These are phyloP conservation scores for Arabidopsis thaliana DNA, from an alignment of 345 rosid genomes.

Conservation along the genomic window TAIR10.1 NC_003074.8:5147001-5147500, in stretches of 20 bases:
- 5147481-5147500: slow-evolving; percentile 18
- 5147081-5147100: slow-evolving; percentile 36
- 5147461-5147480: background rate
- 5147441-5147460: slow-evolving; percentile 21
- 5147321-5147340: background rate
- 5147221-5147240: background rate
- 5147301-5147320: background rate
- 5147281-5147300: background rate
- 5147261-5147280: background rate
- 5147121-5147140: slow-evolving; percentile 30
- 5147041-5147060: slow-evolving; percentile 11
- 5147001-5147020: background rate
- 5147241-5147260: slow-evolving; percentile 26
- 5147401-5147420: slow-evolving; percentile 5
- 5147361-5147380: slow-evolving; percentile 10
- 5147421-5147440: background rate
- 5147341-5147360: background rate
- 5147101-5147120: slow-evolving; percentile 33
- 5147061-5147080: slow-evolving; percentile 27
- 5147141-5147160: slow-evolving; percentile 32
- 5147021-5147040: slow-evolving; percentile 15
- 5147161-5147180: slow-evolving; percentile 30
- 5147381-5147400: background rate
- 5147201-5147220: slow-evolving; percentile 8
- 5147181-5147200: slow-evolving; percentile 2